Conservation (phyloP, 2,329 filamentous ascomycete genomes). For the Colletotrichum sp. region DNA sequence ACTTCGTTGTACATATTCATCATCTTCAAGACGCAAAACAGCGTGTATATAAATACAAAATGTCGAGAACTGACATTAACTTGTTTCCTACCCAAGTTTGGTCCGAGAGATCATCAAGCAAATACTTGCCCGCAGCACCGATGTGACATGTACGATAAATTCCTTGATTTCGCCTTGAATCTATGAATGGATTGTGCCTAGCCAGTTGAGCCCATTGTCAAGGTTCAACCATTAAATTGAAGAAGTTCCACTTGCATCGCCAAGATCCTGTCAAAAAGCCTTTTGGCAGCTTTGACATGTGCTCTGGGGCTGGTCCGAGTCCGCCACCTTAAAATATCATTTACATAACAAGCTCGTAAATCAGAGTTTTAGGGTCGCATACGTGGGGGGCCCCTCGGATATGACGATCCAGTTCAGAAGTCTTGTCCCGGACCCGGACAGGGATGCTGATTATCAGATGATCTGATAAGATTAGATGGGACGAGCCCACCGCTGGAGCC, state of each 20-base stretch:
- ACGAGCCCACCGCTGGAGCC: neutral
- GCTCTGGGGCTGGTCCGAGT: neutral
- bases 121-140: neutral
- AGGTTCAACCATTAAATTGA: neutral
- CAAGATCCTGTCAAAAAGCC: neutral
- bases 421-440: neutral
- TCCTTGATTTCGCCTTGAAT: neutral
- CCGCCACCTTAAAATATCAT: neutral
- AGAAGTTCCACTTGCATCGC: neutral
- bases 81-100: neutral
- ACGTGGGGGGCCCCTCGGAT: neutral
- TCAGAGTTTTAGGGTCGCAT: neutral
- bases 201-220: neutral
- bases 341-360: neutral
- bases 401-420: neutral
- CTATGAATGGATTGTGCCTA: neutral
- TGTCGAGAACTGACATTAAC: neutral
- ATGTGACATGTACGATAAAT: neutral
- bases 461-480: conserved; percentile 27
- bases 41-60: neutral
- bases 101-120: neutral
- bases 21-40: neutral
- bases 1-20: neutral
- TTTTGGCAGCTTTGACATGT: neutral
- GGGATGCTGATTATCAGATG: conserved; percentile 25